Base-by-base conservation (phyloP, 2,329 filamentous ascomycete genomes). In the Ascochyta lentis region DNA sequence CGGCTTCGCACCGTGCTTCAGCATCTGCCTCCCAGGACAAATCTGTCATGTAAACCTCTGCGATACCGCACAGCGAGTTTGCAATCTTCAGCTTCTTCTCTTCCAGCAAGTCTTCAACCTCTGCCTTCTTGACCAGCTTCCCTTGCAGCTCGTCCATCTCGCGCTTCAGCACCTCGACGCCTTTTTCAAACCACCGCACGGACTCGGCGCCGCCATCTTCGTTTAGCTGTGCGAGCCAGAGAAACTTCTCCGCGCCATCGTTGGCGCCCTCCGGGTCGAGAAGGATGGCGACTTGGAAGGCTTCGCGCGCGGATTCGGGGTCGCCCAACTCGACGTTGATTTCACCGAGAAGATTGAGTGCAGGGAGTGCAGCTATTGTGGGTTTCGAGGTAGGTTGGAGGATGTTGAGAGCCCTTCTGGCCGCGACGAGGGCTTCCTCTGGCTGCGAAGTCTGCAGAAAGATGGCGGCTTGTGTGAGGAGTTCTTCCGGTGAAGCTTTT, bases 1-100 rank as follows among this genome's bases (percentile, higher is more conserved):
- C 86, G 5, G 86, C 80, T 77, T 99, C 94, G 80, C 96, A 99
- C 64, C 89, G 86, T 63, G 85, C 81, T 79, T 99, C 95, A 5
- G 94, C 95, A 71, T 97, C 92, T 48, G 88, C 86, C 77, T 97
- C 93, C 91, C 84, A 88, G 68, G 90, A 95, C 67, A 98, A 79
- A 79, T 99, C 95, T 10, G 95, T 99, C 95, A 99, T 99, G 81
- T 97, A 99, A 45, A 99, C 92, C 79, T 99, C 95, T 6, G 91
- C 88, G 58, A 98, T 91, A 26, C 91, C 92, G 77, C 96, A 99
- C 33, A 99, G 83, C n/a, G 93, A 91, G 66, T 92, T 92, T 2
- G 92, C 91, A 33, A 98, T 82, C 77, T 95, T 95, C 63, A 83
- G 82, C 74, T 89, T 89, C 80, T 91, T 91, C 76, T 92, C 90